Evolutionary conservation across 2,329 filamentous ascomycete species (phyloP).

Genomic region (Exophiala sideris): DNA sequence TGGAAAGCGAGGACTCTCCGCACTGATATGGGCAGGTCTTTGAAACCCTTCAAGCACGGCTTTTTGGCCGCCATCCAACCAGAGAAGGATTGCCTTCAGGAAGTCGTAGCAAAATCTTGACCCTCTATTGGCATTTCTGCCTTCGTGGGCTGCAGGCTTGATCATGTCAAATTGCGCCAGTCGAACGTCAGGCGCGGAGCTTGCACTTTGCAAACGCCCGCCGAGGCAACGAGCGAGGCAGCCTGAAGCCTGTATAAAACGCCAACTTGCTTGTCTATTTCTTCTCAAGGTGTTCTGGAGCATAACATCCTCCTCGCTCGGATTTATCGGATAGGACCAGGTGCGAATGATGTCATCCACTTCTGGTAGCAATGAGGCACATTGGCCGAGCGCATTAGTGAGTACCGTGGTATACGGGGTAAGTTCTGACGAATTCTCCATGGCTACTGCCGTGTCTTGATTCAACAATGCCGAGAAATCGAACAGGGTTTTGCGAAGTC

Average conservation of each 20-base stretch:
- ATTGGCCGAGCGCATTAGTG: slow-evolving; percentile 41
- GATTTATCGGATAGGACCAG: slow-evolving; percentile 61
- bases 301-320: slow-evolving; percentile 49
- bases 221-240: slow-evolving; percentile 56
- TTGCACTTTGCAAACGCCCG: slow-evolving; percentile 47
- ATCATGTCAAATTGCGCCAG: slow-evolving; percentile 50
- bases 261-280: slow-evolving; percentile 54
- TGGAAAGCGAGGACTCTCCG: slow-evolving; percentile 48
- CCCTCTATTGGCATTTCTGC: slow-evolving; percentile 34
- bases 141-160: slow-evolving; percentile 44
- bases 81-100: slow-evolving; percentile 60
- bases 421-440: slow-evolving; percentile 30
- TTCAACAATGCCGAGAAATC: slow-evolving; percentile 40
- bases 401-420: slow-evolving; percentile 39
- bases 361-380: slow-evolving; percentile 49
- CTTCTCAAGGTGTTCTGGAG: slow-evolving; percentile 56
- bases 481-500: slow-evolving; percentile 56
- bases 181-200: slow-evolving; percentile 36
- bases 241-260: slow-evolving; percentile 62
- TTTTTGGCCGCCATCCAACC: slow-evolving; percentile 58
- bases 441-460: slow-evolving; percentile 31
- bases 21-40: slow-evolving; percentile 39
- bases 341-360: slow-evolving; percentile 55
- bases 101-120: slow-evolving; percentile 63
- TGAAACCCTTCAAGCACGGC: slow-evolving; percentile 57